A percentile compares a stretch with the other conserved stretches of the same genome.
Evolutionary conservation across 169 alveolate genomes (phyloP).

Genomic region (Plasmodium gallinaceum): DNA sequence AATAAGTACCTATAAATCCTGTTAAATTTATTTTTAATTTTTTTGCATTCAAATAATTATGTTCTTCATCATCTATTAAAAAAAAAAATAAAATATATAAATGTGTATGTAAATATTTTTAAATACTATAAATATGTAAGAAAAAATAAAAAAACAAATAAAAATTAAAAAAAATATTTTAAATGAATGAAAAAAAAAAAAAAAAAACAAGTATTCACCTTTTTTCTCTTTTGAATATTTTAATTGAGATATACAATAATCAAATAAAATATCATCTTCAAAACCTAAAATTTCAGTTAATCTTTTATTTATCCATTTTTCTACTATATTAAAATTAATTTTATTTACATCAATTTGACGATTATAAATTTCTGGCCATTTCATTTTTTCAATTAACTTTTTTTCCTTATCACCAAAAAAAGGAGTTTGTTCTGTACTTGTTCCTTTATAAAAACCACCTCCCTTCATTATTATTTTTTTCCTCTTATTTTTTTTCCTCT

Average conservation of each 20-base stretch:
- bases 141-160: not conserved
- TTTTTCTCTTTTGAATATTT: slow-evolving; percentile 80
- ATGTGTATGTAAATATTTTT: not conserved
- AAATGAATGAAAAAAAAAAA: not conserved
- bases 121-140: not conserved
- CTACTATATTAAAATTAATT: slow-evolving; percentile 82
- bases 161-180: not conserved
- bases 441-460: slow-evolving; percentile 72
- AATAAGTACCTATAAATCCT: slow-evolving; percentile 42
- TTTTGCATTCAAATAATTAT: slow-evolving; percentile 28
- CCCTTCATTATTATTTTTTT: slow-evolving; percentile 1
- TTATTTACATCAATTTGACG: slow-evolving; percentile 80
- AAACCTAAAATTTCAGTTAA: slow-evolving; percentile 87
- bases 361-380: slow-evolving; percentile 84
- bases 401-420: slow-evolving; percentile 85
- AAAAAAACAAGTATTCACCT: slow-evolving; percentile 74
- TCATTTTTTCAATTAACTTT: slow-evolving; percentile 82
- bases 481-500: not conserved
- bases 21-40: slow-evolving; percentile 57
- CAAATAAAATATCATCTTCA: slow-evolving; percentile 85
- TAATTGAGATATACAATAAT: slow-evolving; percentile 84
- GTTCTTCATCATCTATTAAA: slow-evolving; percentile 29
- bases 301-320: slow-evolving; percentile 83
- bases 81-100: not conserved
- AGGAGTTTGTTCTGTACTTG: slow-evolving; percentile 83